phyloP scores from a whole-genome alignment of 768 basidiomycete genomes.

The Lactarius deliciosus region DNA sequence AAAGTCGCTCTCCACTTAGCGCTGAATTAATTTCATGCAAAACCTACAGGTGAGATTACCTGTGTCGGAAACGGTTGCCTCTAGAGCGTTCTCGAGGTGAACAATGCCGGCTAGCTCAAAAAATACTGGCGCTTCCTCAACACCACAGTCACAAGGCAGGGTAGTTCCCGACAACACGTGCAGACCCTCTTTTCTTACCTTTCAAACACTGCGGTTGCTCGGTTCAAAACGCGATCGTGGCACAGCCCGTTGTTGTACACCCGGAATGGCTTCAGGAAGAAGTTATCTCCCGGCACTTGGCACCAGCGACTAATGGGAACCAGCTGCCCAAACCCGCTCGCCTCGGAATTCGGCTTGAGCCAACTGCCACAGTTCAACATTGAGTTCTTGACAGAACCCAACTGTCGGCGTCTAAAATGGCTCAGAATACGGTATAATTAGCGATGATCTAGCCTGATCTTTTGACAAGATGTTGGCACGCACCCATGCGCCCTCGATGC shows the following conservation, averaged over 20 bases:
- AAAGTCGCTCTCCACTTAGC: not conserved
- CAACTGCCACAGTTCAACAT: slow-evolving; percentile 5
- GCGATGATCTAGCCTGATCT: slow-evolving; percentile 14
- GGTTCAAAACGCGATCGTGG: slow-evolving; percentile 4
- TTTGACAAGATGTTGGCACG: not conserved
- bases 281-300: slow-evolving; percentile 5
- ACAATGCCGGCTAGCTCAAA: slow-evolving; percentile 15
- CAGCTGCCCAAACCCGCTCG: slow-evolving; percentile 25
- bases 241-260: slow-evolving; percentile 3
- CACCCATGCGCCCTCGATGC: slow-evolving; percentile 5
- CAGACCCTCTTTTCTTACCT: slow-evolving; percentile 14
- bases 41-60: slow-evolving; percentile 1
- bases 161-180: slow-evolving; percentile 17
- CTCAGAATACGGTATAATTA: not conserved
- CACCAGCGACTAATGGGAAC: slow-evolving; percentile 20
- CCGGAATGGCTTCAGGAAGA: slow-evolving; percentile 1
- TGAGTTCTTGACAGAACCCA: slow-evolving; percentile 18
- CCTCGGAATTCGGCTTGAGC: slow-evolving; percentile 20
- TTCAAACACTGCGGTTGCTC: slow-evolving; percentile 6
- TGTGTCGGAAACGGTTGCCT: slow-evolving; percentile 14
- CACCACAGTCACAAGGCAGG: slow-evolving; percentile 15
- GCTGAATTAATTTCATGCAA: not conserved
- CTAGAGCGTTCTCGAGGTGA: not conserved
- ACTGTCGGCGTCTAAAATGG: slow-evolving; percentile 1
- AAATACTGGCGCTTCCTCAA: slow-evolving; percentile 6